Conservation (phyloP, 805 yeast genomes). For the Wickerhamomyces silvicola region DNA sequence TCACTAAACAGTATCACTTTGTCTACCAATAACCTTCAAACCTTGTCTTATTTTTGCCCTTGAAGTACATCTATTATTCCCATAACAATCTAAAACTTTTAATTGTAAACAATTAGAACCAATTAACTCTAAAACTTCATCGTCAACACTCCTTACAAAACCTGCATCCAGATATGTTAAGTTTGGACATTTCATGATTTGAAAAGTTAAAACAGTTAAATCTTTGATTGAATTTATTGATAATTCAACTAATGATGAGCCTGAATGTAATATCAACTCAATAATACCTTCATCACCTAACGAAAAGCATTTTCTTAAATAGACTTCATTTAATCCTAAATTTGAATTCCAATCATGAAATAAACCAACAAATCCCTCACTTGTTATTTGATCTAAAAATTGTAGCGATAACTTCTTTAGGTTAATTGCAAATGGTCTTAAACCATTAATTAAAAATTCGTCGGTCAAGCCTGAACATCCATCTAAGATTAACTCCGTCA, state of each 20-base stretch:
- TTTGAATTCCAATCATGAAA: conserved; percentile 49
- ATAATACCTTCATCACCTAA: conserved; percentile 58
- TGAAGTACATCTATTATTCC: conserved; percentile 62
- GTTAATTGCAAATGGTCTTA: conserved; percentile 49
- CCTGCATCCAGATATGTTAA: conserved; percentile 70
- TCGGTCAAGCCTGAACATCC: conserved; percentile 76
- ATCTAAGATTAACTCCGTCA: conserved; percentile 54
- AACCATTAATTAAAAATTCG: conserved; percentile 47
- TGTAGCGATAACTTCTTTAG: conserved; percentile 55
- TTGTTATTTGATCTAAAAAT: conserved; percentile 58
- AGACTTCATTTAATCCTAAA: conserved; percentile 54
- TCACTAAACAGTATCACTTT: conserved; percentile 48
- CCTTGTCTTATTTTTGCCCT: conserved; percentile 47
- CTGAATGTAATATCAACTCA: conserved; percentile 57
- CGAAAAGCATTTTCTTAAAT: conserved; percentile 58
- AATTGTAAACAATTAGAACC: conserved; percentile 56
- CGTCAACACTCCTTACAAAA: conserved; percentile 72
- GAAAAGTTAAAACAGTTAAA: conserved; percentile 45
- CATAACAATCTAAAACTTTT: conserved; percentile 70
- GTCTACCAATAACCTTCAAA: conserved; percentile 66
- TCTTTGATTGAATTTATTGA: conserved; percentile 67
- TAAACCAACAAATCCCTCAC: conserved; percentile 55
- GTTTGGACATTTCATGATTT: conserved; percentile 46
- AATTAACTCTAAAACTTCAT: conserved; percentile 52
- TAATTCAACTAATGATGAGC: conserved; percentile 59